Percentiles rank a stretch among this genome's conserved stretches.
Evolutionary conservation across 805 yeast species (phyloP).

Genomic region (Wickerhamomyces subpelliculosus): DNA sequence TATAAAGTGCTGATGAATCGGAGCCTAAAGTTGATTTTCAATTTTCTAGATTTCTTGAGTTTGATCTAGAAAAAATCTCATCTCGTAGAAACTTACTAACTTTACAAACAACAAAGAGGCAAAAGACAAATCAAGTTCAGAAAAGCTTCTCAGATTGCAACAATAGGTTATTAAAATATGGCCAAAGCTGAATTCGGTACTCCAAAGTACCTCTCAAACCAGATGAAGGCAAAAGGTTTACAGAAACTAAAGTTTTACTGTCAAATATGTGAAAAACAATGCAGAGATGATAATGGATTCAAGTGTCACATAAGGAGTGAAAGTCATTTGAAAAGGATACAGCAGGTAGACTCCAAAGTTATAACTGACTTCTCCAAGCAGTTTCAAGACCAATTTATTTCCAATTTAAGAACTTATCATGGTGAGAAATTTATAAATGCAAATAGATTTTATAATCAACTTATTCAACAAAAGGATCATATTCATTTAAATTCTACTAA

Average conservation of each 20-base stretch:
- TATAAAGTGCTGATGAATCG: too few relatives aligned
- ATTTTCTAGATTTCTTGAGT: too few relatives aligned
- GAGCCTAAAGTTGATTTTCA: too few relatives aligned
- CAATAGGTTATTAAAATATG: conserved; percentile 25
- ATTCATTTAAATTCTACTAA: conserved; percentile 86
- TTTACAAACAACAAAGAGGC: too few relatives aligned
- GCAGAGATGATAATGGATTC: conserved; percentile 94
- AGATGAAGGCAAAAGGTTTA: conserved; percentile 75
- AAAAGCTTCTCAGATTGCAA: too few relatives aligned
- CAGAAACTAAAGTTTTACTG: conserved; percentile 86
- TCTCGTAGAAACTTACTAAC: too few relatives aligned
- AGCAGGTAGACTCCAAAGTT: conserved; percentile 38
- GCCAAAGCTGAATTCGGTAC: conserved; percentile 55
- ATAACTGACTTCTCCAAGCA: conserved; percentile 52
- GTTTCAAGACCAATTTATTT: conserved; percentile 60
- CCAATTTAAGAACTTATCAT: conserved; percentile 56
- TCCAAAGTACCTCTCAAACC: conserved; percentile 67
- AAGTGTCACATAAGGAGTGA: conserved; percentile 84
- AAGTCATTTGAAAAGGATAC: conserved; percentile 58
- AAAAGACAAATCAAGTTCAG: too few relatives aligned
- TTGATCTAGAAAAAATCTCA: too few relatives aligned
- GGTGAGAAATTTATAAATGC: conserved; percentile 78
- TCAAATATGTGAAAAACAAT: conserved; percentile 86
- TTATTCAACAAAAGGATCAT: conserved; percentile 75
- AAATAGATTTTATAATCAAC: conserved; percentile 85